Base-by-base conservation (phyloP, 1,139 yeast genomes). In the Geotrichum fermentans region DNA sequence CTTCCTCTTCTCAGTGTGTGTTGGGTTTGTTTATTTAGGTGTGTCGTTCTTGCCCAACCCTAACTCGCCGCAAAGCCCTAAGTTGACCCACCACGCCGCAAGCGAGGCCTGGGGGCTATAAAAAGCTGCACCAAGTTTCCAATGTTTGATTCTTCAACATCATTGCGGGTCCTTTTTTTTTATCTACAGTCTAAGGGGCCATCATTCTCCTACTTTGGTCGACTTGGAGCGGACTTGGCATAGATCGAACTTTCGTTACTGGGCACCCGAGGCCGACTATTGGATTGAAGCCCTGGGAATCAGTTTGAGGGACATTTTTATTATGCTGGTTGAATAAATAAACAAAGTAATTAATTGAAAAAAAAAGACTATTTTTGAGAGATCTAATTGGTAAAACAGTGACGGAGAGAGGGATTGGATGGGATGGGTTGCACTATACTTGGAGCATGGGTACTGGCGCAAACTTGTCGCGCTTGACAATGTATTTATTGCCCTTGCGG, bases 251-350 rank as follows among this genome's bases (percentile, higher is more conserved):
- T 53, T 24, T 62, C 66, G 57, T 58, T 61, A 61, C 67, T 64
- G 68, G 68, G 68, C 68, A 56, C 68, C 68, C 61, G 59, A 55
- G 62, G 53, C 59, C 54, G 68, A 63, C 43, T 32, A 17, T 32
- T 30, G 35, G 50, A 21, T 29, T 61, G 68, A 62, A 38, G 60
- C 53, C 56, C 59, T 65, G 68, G 68, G 67, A 64, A 64, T 64
- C 68, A 64, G 67, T 62, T 54, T 54, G 62, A 58, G 34, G 30
- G 24, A 38, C 37, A 33, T 41, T n/a, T 41, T 39, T 24, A 26
- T 16, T 39, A 8, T 4, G 34, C 21, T 17, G 18, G 8, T 11
- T 11, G 26, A 39, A 14, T 8, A 22, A 35, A 21, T n/a, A 20
- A 18, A 32, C 16, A 32, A 32, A 32, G 16, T 13, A n/a, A n/a